Evolutionary conservation across 345 rosid genomes (phyloP).

Genomic region (Brassica juncea): DNA sequence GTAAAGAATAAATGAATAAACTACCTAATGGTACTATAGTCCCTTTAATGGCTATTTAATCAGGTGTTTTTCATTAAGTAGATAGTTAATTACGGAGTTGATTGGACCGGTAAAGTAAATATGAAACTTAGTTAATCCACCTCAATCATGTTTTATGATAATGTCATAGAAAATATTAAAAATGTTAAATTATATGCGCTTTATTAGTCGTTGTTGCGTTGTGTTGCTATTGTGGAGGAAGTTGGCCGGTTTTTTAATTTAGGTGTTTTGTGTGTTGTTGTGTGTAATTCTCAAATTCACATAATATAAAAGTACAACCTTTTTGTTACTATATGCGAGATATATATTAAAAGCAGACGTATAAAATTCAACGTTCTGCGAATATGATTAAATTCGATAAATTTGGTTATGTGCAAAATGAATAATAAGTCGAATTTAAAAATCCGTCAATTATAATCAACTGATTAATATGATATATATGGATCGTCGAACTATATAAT

Average conservation of each 20-base stretch:
- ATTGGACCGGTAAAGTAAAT: slow-evolving; percentile 4
- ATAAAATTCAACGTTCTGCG: not conserved
- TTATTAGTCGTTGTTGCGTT: slow-evolving; percentile 39
- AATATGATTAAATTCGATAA: not conserved
- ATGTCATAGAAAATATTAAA: slow-evolving; percentile 25
- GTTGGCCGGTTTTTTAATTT: slow-evolving; percentile 53
- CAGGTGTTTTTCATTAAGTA: slow-evolving; percentile 4
- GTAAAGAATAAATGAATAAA: slow-evolving; percentile 5
- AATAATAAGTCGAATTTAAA: too few species aligned
- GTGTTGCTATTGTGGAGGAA: slow-evolving; percentile 57
- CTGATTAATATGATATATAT: not conserved
- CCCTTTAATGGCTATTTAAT: slow-evolving; percentile 17
- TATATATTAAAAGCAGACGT: not conserved
- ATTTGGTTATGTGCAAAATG: not conserved
- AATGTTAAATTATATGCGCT: not conserved
- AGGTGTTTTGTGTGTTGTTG: slow-evolving; percentile 3
- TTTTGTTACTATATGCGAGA: not conserved
- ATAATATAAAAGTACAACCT: not conserved
- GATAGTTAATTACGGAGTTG: slow-evolving; percentile 23
- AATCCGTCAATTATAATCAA: not conserved
- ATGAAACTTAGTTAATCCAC: not conserved
- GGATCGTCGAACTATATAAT: too few species aligned
- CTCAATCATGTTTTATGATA: slow-evolving; percentile 18
- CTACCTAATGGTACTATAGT: not conserved
- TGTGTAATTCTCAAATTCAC: slow-evolving; percentile 31